phyloP scores from a whole-genome alignment of 352 stramenopile species.

The Hyaloperonospora arabidopsidis region DNA sequence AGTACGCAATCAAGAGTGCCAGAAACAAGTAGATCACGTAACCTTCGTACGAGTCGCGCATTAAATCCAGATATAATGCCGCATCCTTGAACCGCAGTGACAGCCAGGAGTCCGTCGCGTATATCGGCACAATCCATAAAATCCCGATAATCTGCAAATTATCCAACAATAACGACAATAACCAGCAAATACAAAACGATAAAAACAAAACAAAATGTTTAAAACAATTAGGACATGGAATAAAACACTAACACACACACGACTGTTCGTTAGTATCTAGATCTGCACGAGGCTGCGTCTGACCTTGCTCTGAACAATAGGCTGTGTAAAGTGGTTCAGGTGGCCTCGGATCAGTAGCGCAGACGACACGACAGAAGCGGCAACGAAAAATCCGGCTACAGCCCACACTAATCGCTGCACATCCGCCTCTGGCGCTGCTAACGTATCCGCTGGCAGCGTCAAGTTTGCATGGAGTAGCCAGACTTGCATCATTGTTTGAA shows the following conservation, averaged over 20 bases:
- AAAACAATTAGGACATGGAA: not conserved
- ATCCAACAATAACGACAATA: too few species aligned
- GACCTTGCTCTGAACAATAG: slow-evolving; percentile 93
- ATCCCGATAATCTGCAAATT: slow-evolving; percentile 93
- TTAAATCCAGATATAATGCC: slow-evolving; percentile 88
- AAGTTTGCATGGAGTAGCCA: too few species aligned
- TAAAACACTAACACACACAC: not conserved
- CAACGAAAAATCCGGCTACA: slow-evolving; percentile 87
- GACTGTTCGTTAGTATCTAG: not conserved
- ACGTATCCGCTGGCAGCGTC: slow-evolving; percentile 4
- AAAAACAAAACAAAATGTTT: not conserved
- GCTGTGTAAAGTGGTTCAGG: slow-evolving; percentile 87
- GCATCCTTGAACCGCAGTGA: slow-evolving; percentile 93
- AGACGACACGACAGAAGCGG: slow-evolving; percentile 81
- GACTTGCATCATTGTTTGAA: too few species aligned
- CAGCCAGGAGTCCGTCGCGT: slow-evolving; percentile 94
- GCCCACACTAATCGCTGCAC: slow-evolving; percentile 71
- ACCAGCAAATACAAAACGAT: not conserved
- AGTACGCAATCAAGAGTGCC: slow-evolving; percentile 92
- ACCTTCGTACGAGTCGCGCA: slow-evolving; percentile 96
- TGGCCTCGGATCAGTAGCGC: slow-evolving; percentile 89
- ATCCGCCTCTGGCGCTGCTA: slow-evolving; percentile 38
- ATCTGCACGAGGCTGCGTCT: not conserved
- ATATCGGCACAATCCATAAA: slow-evolving; percentile 98
- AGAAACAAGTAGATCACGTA: slow-evolving; percentile 98